Evolutionary conservation across 495 filamentous ascomycete genomes (phyloP), one percentile per base, ranked within the genome.

Genomic region (Clohesyomyces aquaticus): DNA sequence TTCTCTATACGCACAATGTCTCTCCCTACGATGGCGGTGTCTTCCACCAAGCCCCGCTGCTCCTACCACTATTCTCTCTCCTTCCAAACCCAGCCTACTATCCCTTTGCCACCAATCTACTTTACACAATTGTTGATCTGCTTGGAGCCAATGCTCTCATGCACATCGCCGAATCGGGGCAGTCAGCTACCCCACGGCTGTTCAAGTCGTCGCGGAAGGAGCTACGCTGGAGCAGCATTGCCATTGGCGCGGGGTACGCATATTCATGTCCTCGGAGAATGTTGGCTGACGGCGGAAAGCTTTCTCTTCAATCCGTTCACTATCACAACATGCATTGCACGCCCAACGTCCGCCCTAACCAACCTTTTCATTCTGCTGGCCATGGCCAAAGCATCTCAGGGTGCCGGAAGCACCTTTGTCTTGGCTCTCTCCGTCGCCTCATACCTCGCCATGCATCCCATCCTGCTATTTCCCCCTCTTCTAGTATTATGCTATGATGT

Each of bases 11-110:
- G 55, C 91, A 93, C 70, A 94, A 96, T 81, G 90, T 97, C 25
- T 97, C 92, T 51, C 94, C 94, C 0, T 98, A 98, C 76, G 93
- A 98, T 75, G 94, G 94, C 59, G 94, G 94, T 61, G 91, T 98
- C 74, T 98, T 91, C 76, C 92, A 98, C 79, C 94, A 98, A 78
- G 88, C 94, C 25, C 94, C 94, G 11, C 82, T 98, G 27, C 83
- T 98, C 11, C 87, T 98, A 43, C 89, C 93, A 41, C 82, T 98
- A 55, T 96, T 98, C 79, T 87, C 91, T 18, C 81, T 96, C 35
- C 84, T 98, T 53, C 92, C 93, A 41, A 83, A 85, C 70, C 80
- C 84, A 45, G 65, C 79, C 54, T 76, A 75, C 59, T 82, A 83
- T 67, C 86, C 87, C n/a, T 76, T 93, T 65, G 84, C 87, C 60